Evolutionary conservation across 176 grass and related monocot species (phyloP).

Genomic region (Poa pratensis): DNA sequence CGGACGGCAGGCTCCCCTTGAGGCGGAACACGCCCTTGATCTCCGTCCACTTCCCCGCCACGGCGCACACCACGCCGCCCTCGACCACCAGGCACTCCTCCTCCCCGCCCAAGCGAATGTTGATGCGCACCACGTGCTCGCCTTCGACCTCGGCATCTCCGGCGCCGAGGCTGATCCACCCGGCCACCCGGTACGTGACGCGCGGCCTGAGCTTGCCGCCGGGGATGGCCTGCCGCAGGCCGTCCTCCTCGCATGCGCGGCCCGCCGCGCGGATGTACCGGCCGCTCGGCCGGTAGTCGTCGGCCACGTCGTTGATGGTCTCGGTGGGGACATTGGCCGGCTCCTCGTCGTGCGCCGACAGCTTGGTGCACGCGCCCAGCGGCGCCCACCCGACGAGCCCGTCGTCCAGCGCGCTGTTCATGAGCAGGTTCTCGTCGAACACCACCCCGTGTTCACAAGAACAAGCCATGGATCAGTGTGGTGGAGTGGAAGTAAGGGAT

Average conservation of each 20-base stretch:
- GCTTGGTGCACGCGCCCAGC: conserved; percentile 48
- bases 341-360: conserved; percentile 44
- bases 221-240: conserved; percentile 46
- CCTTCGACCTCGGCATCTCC: no score
- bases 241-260: conserved; percentile 52
- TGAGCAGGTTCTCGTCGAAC: conserved; percentile 59
- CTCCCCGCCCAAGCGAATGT: conserved; percentile 19
- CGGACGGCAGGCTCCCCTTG: conserved; percentile 35
- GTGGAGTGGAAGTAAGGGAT: background rate
- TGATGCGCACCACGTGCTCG: conserved; percentile 31
- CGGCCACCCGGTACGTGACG: conserved; percentile 62
- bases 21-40: conserved; percentile 71
- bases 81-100: conserved; percentile 44
- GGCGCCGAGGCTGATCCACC: conserved; percentile 54
- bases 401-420: conserved; percentile 57
- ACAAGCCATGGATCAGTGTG: conserved; percentile 20
- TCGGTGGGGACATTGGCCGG: conserved; percentile 52
- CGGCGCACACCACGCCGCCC: conserved; percentile 45
- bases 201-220: conserved; percentile 34
- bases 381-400: conserved; percentile 55
- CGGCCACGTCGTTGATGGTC: conserved; percentile 47
- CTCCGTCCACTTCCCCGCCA: conserved; percentile 58
- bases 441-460: conserved; percentile 34
- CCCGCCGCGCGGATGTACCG: conserved; percentile 53
- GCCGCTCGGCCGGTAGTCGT: conserved; percentile 47